Evolutionary conservation across 2,329 filamentous ascomycete genomes (phyloP).

Genomic region (Penicillium sp.): DNA sequence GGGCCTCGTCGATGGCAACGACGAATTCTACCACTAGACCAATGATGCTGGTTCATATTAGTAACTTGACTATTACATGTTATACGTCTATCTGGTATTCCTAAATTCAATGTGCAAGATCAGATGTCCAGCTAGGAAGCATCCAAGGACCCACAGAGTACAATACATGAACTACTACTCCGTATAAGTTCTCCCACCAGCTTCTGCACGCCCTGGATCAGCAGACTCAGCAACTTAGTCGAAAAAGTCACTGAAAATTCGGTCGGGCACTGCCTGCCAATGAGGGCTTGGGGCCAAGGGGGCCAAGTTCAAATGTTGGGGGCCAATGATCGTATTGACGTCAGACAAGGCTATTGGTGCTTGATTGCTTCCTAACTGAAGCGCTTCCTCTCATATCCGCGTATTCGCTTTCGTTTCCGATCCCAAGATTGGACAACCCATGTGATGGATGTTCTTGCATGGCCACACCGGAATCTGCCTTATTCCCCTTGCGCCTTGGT

Average conservation of each 20-base stretch:
- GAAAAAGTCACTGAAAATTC: not conserved
- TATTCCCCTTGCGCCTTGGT: not conserved
- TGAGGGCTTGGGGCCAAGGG: not conserved
- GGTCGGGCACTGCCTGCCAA: not conserved
- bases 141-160: too few relatives aligned
- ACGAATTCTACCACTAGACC: constrained; percentile 49
- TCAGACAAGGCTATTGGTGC: not conserved
- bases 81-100: too few relatives aligned
- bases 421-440: not conserved
- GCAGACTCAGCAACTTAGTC: too few relatives aligned
- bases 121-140: too few relatives aligned
- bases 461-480: not conserved
- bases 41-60: constrained; percentile 37
- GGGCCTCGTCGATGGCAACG: constrained; percentile 49
- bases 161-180: too few relatives aligned
- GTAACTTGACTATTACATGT: too few relatives aligned
- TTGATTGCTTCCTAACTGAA: not conserved
- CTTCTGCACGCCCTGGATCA: too few relatives aligned
- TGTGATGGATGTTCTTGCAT: not conserved
- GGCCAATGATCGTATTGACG: not conserved
- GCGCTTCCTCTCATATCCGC: not conserved
- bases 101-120: too few relatives aligned
- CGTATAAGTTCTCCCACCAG: too few relatives aligned
- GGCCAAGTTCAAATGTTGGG: not conserved
- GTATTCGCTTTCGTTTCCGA: not conserved